These are phyloP conservation scores for Fusarium circinatum DNA, from an alignment of 2,329 filamentous ascomycete species.

Conservation along the genomic window DNA sequence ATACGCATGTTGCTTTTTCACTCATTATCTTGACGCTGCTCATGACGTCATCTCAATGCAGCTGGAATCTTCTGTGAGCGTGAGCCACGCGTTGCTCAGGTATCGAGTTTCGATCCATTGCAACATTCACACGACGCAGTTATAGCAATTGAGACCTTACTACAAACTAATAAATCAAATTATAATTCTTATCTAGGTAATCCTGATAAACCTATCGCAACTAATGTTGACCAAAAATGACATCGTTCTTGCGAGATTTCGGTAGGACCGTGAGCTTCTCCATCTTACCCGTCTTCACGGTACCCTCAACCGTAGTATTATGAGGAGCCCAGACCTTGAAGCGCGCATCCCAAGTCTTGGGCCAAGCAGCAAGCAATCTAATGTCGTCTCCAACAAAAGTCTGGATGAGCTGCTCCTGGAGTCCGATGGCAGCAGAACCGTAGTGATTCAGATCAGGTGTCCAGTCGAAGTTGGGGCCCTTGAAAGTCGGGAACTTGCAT, in stretches of 20 bases:
- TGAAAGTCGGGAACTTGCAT: slow-evolving; percentile 6
- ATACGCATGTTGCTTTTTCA: not conserved
- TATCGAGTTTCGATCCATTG: rapidly evolving
- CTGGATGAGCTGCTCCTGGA: slow-evolving; percentile 15
- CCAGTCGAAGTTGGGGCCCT: slow-evolving; percentile 7
- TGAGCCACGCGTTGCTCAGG: not conserved
- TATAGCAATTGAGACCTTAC: rapidly evolving
- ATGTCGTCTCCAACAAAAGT: slow-evolving; percentile 3
- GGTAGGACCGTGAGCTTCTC: not conserved
- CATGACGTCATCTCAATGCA: not conserved
- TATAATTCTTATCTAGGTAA: not conserved
- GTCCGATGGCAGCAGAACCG: slow-evolving; percentile 1
- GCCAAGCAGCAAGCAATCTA: slow-evolving; percentile 2
- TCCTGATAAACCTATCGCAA: no score
- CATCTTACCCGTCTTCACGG: not conserved
- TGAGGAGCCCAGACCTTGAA: slow-evolving; percentile 8
- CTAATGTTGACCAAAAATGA: slow-evolving; percentile 1
- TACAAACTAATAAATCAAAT: not conserved
- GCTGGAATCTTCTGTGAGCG: not conserved
- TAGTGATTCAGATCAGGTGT: slow-evolving; percentile 5
- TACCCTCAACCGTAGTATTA: not conserved
- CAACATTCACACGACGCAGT: no score
- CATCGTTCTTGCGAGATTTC: not conserved
- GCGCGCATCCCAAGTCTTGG: not conserved
- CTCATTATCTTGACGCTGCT: not conserved